Percentiles rank a stretch among this genome's conserved stretches.
Evolutionary conservation across 2,329 filamentous ascomycete genomes (phyloP).

Genomic region (Xylaria sp.): DNA sequence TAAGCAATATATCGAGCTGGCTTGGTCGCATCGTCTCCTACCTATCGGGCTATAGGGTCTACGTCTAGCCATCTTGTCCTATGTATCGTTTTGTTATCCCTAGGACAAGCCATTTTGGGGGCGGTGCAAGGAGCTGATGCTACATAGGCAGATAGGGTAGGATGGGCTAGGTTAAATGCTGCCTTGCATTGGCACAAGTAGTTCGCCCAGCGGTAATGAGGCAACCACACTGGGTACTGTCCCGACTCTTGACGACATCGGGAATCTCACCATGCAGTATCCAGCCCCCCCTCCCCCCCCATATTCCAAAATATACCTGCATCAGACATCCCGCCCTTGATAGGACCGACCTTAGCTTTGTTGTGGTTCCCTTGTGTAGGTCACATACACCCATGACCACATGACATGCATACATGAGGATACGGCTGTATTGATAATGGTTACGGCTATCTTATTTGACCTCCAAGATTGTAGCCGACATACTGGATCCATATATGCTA

Average conservation of each 20-base stretch:
- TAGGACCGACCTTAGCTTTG: background rate
- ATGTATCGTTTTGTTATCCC: background rate
- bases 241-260: conserved; percentile 2
- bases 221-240: background rate
- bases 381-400: conserved; percentile 8
- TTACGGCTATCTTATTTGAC: background rate
- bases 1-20: background rate
- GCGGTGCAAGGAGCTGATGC: conserved; percentile 1
- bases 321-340: background rate
- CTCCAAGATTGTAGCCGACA: background rate
- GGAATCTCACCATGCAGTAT: too few species aligned
- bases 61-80: background rate
- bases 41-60: background rate
- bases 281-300: too few species aligned
- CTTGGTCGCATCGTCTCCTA: background rate
- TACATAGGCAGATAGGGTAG: too few species aligned
- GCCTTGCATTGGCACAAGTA: background rate
- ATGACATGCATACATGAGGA: conserved; percentile 1
- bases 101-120: background rate
- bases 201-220: conserved; percentile 15
- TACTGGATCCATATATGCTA: background rate
- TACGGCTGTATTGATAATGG: background rate
- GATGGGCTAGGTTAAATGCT: conserved; percentile 1
- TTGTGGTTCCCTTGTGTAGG: background rate
- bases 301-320: conserved; percentile 1